phyloP scores from a whole-genome alignment of 2,329 filamentous ascomycete species.

The Myriosclerotinia duriaeana region DNA sequence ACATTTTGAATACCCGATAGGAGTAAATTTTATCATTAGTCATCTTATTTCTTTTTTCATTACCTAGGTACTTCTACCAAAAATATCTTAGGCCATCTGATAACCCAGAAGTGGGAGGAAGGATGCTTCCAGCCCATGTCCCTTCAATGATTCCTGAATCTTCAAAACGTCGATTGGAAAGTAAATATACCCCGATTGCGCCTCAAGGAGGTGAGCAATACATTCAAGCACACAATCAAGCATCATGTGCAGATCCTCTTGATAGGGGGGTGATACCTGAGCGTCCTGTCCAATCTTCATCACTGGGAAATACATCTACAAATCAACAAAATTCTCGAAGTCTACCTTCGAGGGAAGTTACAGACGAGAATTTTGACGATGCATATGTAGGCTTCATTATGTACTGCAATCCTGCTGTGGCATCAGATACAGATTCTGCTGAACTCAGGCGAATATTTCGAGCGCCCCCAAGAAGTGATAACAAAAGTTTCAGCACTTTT shows the following conservation, averaged over 20 bases:
- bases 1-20: neutral
- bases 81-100: neutral
- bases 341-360: slow-evolving; percentile 68
- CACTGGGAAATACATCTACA: slow-evolving; percentile 6
- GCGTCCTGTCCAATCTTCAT: slow-evolving; percentile 20
- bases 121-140: slow-evolving; percentile 26
- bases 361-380: slow-evolving; percentile 70
- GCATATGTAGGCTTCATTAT: slow-evolving; percentile 83
- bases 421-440: slow-evolving; percentile 65
- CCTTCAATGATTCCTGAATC: slow-evolving; percentile 29
- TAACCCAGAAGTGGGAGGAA: slow-evolving; percentile 19
- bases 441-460: slow-evolving; percentile 75
- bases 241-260: slow-evolving; percentile 21
- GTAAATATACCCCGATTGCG: slow-evolving; percentile 29
- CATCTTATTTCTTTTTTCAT: neutral
- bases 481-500: slow-evolving; percentile 80
- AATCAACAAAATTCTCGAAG: slow-evolving; percentile 25
- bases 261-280: slow-evolving; percentile 26
- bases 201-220: slow-evolving; percentile 24
- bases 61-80: neutral
- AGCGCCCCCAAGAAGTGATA: slow-evolving; percentile 79
- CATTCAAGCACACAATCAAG: slow-evolving; percentile 23
- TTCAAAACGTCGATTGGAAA: slow-evolving; percentile 30
- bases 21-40: slow-evolving; percentile 14
- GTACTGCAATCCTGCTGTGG: slow-evolving; percentile 83